Conservation (phyloP, 352 stramenopile species). For the Globisporangium paddicum region DNA sequence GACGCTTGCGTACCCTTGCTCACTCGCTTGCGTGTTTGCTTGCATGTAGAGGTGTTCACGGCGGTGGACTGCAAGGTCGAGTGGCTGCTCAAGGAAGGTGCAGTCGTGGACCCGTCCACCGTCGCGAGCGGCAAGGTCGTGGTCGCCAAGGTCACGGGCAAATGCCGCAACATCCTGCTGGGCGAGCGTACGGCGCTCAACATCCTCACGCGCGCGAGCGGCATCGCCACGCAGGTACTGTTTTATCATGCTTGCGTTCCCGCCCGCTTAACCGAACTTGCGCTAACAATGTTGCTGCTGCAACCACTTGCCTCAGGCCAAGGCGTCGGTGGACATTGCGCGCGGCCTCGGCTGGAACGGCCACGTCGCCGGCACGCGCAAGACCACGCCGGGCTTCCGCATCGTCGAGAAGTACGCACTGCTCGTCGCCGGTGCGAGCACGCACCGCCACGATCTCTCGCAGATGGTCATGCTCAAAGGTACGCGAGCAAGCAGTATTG, state of each 20-base stretch:
- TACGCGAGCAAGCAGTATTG: constrained; percentile 1
- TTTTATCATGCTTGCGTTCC: not conserved
- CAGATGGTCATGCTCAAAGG: constrained; percentile 99
- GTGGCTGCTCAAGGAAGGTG: constrained; percentile 86
- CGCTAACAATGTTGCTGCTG: not conserved
- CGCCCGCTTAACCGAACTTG: not conserved
- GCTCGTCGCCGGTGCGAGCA: constrained; percentile 92
- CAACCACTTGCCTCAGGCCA: constrained; percentile 19
- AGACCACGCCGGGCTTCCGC: constrained; percentile 98
- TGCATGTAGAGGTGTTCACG: constrained; percentile 85
- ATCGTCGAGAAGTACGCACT: constrained; percentile 99
- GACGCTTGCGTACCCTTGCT: not conserved
- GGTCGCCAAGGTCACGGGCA: constrained; percentile 93
- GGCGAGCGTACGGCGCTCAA: constrained; percentile 98
- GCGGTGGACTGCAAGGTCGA: constrained; percentile 88
- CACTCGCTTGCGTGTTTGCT: not conserved
- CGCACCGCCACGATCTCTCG: constrained; percentile 95
- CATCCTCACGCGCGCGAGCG: constrained; percentile 94
- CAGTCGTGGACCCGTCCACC: constrained; percentile 35
- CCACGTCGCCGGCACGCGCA: constrained; percentile 95
- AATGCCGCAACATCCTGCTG: constrained; percentile 91
- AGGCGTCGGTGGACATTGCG: constrained; percentile 59
- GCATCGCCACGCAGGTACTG: constrained; percentile 88
- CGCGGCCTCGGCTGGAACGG: constrained; percentile 86
- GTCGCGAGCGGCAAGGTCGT: constrained; percentile 75